Base-by-base conservation (phyloP, 2,329 filamentous ascomycete genomes). In the Curvularia eragrostidis region DNA sequence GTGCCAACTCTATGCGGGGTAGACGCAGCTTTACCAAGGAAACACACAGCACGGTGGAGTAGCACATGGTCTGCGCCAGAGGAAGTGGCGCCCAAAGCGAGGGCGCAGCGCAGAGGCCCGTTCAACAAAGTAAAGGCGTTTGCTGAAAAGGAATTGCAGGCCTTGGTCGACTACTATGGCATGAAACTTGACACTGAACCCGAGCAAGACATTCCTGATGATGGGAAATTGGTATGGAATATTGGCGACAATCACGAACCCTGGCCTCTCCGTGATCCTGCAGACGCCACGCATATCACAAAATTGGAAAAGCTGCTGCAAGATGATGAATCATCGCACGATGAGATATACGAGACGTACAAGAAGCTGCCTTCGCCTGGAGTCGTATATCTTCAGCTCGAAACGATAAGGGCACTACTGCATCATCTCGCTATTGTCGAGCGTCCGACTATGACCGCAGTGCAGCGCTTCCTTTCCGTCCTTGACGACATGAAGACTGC, bases 391-490 rank as follows among this genome's bases (percentile, higher is more conserved):
- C 75, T 89, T 6, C 74, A 77, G 2, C 73, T 78, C 19, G 58
- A 70, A 4, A 78, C 87, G 47, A 85, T 93, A 18, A 86, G 87
- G 52, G 76, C 80, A 7, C 79, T 96, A 19, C 80, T 96, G 51
- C 86, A 85, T 53, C 84, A 87, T 41, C 85, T 97, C 61, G 88
- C 89, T 19, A 83, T 85, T 44, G 84, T 87, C 8, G 81, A 85
- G 48, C 82, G 83, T 38, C 84, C 85, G 3, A 62, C 68, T 7
- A 64, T 59, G n/a, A 23, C 58, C 7, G 83, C 87, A 46, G 96
- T 93, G 89, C 81, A 91, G 67, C 89, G 91, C 53, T 98, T 94
- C 77, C 89, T 97, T 62, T 87, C 88, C 5, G 80, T 97, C 23
- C 83, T 98, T 18, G 88, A 93, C 62, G 94, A 99, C 68, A 89